A percentile compares a stretch with the other conserved stretches of the same genome.
These are phyloP conservation scores for Eragrostis nindensis DNA, from an alignment of 176 grass and related monocot genomes.

Conservation along the genomic window DNA sequence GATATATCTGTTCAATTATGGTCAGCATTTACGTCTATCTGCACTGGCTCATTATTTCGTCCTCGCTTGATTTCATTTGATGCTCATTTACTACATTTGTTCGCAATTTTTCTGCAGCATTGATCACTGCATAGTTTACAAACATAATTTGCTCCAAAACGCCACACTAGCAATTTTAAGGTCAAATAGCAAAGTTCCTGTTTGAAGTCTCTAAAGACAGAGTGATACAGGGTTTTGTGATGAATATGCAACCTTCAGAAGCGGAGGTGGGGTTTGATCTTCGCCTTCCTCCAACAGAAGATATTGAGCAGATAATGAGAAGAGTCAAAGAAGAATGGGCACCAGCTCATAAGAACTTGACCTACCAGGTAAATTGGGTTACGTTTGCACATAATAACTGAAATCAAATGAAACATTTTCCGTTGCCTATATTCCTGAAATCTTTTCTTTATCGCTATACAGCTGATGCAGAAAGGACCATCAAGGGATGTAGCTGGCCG, in stretches of 20 bases:
- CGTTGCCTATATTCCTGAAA: slow-evolving; percentile 5
- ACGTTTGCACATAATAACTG: neutral
- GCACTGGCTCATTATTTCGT: neutral
- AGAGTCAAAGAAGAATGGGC: slow-evolving; percentile 91
- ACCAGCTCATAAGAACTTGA: slow-evolving; percentile 82
- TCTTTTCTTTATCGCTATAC: neutral
- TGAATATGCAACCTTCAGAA: slow-evolving; percentile 99
- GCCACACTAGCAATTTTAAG: neutral
- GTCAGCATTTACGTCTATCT: neutral
- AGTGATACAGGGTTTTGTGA: slow-evolving; percentile 81
- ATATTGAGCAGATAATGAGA: slow-evolving; percentile 67
- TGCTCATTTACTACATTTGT: neutral
- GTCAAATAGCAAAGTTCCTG: neutral
- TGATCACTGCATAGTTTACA: neutral
- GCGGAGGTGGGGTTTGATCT: slow-evolving; percentile 95
- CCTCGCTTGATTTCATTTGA: neutral
- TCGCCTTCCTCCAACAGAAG: slow-evolving; percentile 79
- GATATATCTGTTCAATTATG: neutral
- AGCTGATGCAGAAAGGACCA: slow-evolving; percentile 69
- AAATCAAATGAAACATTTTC: neutral
- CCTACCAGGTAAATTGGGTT: slow-evolving; percentile 60
- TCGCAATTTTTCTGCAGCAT: neutral
- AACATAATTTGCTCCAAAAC: neutral
- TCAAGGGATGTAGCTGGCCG: slow-evolving; percentile 51
- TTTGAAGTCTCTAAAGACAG: slow-evolving; percentile 31